Evolutionary conservation across 1,284 basidiomycete species (phyloP), one percentile per base, ranked within the genome.

Genomic region (Irpex sp.): DNA sequence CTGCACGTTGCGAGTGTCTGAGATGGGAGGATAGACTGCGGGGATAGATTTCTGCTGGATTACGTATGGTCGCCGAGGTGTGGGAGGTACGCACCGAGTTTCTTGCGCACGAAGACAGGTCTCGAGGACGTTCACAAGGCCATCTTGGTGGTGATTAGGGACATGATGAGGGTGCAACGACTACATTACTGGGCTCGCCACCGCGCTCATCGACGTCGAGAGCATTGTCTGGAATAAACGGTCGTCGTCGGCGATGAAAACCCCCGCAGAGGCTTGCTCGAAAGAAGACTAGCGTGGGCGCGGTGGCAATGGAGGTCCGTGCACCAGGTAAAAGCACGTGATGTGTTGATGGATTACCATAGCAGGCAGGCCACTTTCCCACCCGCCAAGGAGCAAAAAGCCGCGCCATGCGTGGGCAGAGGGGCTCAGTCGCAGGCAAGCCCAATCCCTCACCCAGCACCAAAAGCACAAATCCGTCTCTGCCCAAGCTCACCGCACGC

Each of bases 401-500:
- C 59, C 59, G 59, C 59, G 59, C 59, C 59, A 31, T 34, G 15
- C 11, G 11, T 44, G 40, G 40, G 40, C 40, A 11, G 40, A 44
- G 40, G 40, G 40, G 40, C 54, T 56, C 26, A 15, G 26, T 15
- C 13, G 54, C 21, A 36, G 54, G 26, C 31, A n/a, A 62, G 61
- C 55, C 55, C 47, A 48, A 19, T 49, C 61, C 57, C 61, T 52
- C 57, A 37, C 61, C 57, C 55, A 38, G 57, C 61, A 47, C 51
- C 19, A 21, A 56, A 21, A 56, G 54, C 54, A 56, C 54, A 34
- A 56, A 56, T 56, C 54, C 54, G 31, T 56, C 54, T 56, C 40
- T 44, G 40, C 40, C 54, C 54, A 9, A 31, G 26, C 54, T 21
- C 49, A 51, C 49, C 15, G 40, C 40, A 52, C 49, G 17, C 49